Base-by-base conservation (phyloP, 2,329 filamentous ascomycete species). In the Teratosphaeria pseudoeucalypti region DNA sequence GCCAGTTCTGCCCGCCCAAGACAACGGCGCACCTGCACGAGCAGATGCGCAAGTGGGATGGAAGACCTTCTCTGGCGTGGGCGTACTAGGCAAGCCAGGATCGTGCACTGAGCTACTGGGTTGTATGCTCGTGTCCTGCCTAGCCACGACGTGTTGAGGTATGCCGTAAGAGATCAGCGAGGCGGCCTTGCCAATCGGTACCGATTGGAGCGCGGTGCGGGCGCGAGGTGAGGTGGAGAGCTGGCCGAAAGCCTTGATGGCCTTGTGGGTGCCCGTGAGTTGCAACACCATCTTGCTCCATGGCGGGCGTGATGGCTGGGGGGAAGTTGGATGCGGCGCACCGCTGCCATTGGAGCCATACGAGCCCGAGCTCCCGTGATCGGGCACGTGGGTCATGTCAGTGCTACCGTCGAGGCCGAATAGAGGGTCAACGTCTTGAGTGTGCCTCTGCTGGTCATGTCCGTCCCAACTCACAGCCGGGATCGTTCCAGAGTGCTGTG, bases 381-480 rank as follows among this genome's bases (percentile, higher is more conserved):
- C 62, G 55, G 65, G 65, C 10, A 65, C 56, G 37, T 67, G 64
- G 3, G 57, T 43, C 5, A 64, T 64, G 61, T 66, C 10, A 2
- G 23, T 27, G 34, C 19, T 11, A 12, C 14, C 32, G 14, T 19
- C 29, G 19, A 32, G 6, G 56, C 39, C 32, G 19, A 47, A 12
- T 3, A 37, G 11, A n/a, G 16, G n/a, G 16, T 47, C 26, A 14
- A 43, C 16, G 3, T 57, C 56, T 26, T 27, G 56, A 34, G 14
- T 47, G 14, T 12, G 37, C 43, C 43, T 49, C 6, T 23, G 29
- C n/a, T 54, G 39, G 43, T 34, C n/a, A 47, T 16, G 4, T 14
- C 19, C 23, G 14, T 26, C 27, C 39, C 29, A 19, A 7, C 1
- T 55, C 19, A 32, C 43, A 2, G 52, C 6, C 10, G 32, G 37